These are phyloP conservation scores for Dactylellina haptotyla DNA, from an alignment of 2,329 filamentous ascomycete species.

Conservation along the genomic window DNA sequence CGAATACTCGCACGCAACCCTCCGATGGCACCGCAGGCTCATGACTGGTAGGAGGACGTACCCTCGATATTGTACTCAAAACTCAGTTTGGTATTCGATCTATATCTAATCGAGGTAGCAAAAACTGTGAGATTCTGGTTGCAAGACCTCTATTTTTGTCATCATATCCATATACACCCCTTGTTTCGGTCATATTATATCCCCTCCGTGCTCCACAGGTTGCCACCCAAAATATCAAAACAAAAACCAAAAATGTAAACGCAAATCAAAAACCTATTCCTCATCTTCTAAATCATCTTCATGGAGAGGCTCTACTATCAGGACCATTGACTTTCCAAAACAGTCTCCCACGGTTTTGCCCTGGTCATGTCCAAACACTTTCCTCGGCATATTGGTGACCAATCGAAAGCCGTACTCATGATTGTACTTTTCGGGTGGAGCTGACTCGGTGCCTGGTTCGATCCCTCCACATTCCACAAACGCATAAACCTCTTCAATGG, in stretches of 20 bases:
- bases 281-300: constrained; percentile 69
- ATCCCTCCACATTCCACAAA: constrained; percentile 91
- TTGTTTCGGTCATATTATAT: too few species aligned
- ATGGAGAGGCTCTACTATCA: constrained; percentile 81
- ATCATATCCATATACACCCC: too few species aligned
- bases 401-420: constrained; percentile 88
- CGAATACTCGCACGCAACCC: too few species aligned
- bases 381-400: constrained; percentile 83
- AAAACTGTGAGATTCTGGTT: too few species aligned
- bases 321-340: constrained; percentile 83
- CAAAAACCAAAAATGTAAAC: not conserved
- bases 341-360: constrained; percentile 74
- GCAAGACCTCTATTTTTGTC: too few species aligned
- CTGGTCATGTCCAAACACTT: constrained; percentile 77
- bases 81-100: too few species aligned
- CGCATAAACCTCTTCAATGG: constrained; percentile 89
- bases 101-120: too few species aligned
- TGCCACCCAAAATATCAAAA: not conserved
- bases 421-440: constrained; percentile 72
- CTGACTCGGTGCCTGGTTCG: constrained; percentile 63
- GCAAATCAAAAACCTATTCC: constrained; percentile 52
- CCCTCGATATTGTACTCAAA: too few species aligned
- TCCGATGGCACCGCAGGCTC: too few species aligned
- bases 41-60: too few species aligned
- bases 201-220: too few species aligned